phyloP scores from a whole-genome alignment of 2,329 filamentous ascomycete species.

The Alternaria novae-zelandiae region DNA sequence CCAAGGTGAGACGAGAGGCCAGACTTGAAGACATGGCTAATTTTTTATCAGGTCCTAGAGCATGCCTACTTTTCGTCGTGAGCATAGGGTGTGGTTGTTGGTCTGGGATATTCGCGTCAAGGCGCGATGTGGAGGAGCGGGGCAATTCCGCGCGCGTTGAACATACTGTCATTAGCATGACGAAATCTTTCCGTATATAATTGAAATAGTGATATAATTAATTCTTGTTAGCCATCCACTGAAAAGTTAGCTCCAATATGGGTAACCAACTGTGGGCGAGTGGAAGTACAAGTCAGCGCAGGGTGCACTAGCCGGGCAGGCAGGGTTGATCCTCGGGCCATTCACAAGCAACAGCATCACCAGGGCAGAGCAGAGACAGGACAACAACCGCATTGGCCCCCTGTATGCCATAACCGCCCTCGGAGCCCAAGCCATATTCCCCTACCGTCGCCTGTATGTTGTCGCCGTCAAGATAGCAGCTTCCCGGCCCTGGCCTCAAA shows the following conservation, averaged over 20 bases:
- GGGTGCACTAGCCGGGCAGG: slow-evolving; percentile 17
- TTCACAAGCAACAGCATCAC: slow-evolving; percentile 25
- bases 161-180: background rate
- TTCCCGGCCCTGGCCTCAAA: slow-evolving; percentile 35
- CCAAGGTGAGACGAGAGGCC: slow-evolving; percentile 56
- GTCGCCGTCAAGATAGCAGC: slow-evolving; percentile 41
- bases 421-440: slow-evolving; percentile 11
- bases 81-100: background rate
- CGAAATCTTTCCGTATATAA: background rate
- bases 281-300: slow-evolving; percentile 9
- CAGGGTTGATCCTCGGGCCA: slow-evolving; percentile 21
- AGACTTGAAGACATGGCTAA: background rate
- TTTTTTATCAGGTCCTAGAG: slow-evolving; percentile 32
- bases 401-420: slow-evolving; percentile 16
- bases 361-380: slow-evolving; percentile 20
- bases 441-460: slow-evolving; percentile 36
- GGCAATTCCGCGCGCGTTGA: background rate
- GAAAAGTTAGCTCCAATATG: background rate
- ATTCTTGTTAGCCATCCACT: background rate
- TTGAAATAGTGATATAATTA: background rate
- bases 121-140: background rate
- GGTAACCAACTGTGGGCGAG: slow-evolving; percentile 7
- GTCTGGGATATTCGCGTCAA: background rate
- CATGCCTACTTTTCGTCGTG: slow-evolving; percentile 36
- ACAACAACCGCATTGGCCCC: slow-evolving; percentile 32